A percentile compares a stretch with the other conserved stretches of the same genome.
phyloP scores from a whole-genome alignment of 768 basidiomycete genomes.

The Pholiota conissans region DNA sequence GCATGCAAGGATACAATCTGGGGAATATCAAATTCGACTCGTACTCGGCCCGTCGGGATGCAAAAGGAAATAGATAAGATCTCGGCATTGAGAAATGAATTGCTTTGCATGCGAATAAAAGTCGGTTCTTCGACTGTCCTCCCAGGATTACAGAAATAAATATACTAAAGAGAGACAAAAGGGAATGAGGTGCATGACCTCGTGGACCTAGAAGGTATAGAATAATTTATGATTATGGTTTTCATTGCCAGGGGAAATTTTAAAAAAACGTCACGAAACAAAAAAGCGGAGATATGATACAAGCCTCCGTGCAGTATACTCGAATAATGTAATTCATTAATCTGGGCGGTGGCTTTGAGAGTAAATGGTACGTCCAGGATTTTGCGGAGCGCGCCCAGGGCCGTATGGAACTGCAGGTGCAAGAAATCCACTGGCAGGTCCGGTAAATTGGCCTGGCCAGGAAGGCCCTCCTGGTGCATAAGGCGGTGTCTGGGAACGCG shows the following conservation, averaged over 20 bases:
- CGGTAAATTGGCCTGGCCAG: slow-evolving; percentile 40
- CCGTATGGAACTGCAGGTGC: slow-evolving; percentile 43
- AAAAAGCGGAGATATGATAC: slow-evolving; percentile 10
- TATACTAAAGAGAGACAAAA: no score
- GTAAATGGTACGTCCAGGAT: slow-evolving; percentile 65
- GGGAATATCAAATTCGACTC: neutral
- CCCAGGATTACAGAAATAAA: no score
- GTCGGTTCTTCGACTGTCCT: no score
- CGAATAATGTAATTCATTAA: slow-evolving; percentile 14
- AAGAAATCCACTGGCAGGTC: slow-evolving; percentile 51
- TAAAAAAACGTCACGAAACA: slow-evolving; percentile 1
- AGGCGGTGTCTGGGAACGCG: slow-evolving; percentile 24
- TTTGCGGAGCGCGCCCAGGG: slow-evolving; percentile 33
- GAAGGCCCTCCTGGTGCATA: slow-evolving; percentile 20
- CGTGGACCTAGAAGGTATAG: neutral
- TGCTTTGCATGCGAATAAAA: no score
- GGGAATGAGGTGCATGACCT: no score
- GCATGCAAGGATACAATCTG: neutral
- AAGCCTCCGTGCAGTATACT: neutral
- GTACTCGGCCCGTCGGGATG: neutral
- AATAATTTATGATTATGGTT: neutral
- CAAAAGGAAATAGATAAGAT: slow-evolving; percentile 14
- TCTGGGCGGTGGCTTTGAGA: slow-evolving; percentile 46
- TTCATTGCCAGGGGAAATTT: neutral
- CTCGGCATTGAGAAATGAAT: no score